These are phyloP conservation scores for Agaricus sinodeliciosus DNA, from an alignment of 768 basidiomycete species.

Conservation along the genomic window DNA sequence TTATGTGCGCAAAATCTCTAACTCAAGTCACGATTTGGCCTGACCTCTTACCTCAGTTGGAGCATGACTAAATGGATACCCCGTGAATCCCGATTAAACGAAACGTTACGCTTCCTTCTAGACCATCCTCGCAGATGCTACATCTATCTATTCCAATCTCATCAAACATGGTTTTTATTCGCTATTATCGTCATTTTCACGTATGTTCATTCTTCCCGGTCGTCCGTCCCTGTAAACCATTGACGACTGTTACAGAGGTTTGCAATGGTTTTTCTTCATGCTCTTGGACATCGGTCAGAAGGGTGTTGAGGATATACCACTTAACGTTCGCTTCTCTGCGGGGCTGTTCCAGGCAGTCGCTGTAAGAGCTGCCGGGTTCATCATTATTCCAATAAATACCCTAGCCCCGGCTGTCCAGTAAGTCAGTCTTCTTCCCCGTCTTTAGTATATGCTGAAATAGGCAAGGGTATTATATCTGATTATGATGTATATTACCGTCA, in stretches of 20 bases:
- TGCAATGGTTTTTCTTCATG: slow-evolving; percentile 89
- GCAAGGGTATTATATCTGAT: slow-evolving; percentile 78
- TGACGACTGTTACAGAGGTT: slow-evolving; percentile 35
- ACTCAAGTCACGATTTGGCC: neutral
- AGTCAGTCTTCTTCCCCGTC: slow-evolving; percentile 17
- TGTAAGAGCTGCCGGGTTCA: slow-evolving; percentile 86
- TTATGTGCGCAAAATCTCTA: slow-evolving; percentile 52
- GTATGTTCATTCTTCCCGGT: slow-evolving; percentile 34
- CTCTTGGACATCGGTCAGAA: slow-evolving; percentile 82
- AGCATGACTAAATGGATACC: slow-evolving; percentile 55
- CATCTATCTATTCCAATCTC: slow-evolving; percentile 85
- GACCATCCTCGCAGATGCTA: slow-evolving; percentile 94
- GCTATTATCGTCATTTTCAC: slow-evolving; percentile 61
- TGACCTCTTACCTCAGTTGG: slow-evolving; percentile 53
- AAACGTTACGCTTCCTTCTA: slow-evolving; percentile 86
- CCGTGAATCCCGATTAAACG: slow-evolving; percentile 50
- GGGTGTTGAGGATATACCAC: slow-evolving; percentile 58
- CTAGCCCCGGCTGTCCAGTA: slow-evolving; percentile 88
- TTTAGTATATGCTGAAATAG: neutral
- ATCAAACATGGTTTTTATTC: slow-evolving; percentile 90
- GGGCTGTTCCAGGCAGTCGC: slow-evolving; percentile 76
- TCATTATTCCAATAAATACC: slow-evolving; percentile 61
- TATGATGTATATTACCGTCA: slow-evolving; percentile 91
- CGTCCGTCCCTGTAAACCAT: neutral
- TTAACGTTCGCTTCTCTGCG: slow-evolving; percentile 61